These are phyloP conservation scores for Venturia carpophila DNA, from an alignment of 2,329 filamentous ascomycete genomes.

Conservation along the genomic window DNA sequence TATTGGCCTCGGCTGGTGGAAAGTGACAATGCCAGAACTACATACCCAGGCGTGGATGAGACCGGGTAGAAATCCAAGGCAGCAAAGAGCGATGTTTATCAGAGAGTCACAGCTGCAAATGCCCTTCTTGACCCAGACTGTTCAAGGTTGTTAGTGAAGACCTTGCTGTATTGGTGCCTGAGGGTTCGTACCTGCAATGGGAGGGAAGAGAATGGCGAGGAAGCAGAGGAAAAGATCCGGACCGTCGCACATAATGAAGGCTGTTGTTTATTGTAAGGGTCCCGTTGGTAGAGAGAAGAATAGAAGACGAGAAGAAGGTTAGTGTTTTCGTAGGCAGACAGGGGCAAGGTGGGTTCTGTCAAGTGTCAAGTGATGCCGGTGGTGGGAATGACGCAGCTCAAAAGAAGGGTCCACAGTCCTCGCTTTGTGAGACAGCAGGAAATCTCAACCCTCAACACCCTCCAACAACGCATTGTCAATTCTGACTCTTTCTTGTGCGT, in stretches of 20 bases:
- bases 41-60: conserved; percentile 71
- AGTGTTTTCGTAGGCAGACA: neutral
- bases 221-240: conserved; percentile 54
- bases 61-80: conserved; percentile 57
- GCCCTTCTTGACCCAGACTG: conserved; percentile 94
- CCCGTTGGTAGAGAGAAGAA: neutral
- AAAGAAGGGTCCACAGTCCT: neutral
- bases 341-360: neutral
- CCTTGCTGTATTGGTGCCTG: conserved; percentile 17
- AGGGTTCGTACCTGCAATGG: conserved; percentile 44
- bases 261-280: neutral
- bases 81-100: conserved; percentile 88
- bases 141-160: conserved; percentile 14
- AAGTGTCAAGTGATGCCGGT: neutral
- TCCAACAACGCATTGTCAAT: no score
- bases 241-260: conserved; percentile 45
- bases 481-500: neutral
- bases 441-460: neutral
- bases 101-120: conserved; percentile 86
- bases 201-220: conserved; percentile 54
- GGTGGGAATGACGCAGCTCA: neutral
- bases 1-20: neutral
- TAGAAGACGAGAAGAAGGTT: neutral
- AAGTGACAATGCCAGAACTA: neutral
- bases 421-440: neutral